Conservation (phyloP, 148 eudicot species). For the Persicaria maculosa region DNA sequence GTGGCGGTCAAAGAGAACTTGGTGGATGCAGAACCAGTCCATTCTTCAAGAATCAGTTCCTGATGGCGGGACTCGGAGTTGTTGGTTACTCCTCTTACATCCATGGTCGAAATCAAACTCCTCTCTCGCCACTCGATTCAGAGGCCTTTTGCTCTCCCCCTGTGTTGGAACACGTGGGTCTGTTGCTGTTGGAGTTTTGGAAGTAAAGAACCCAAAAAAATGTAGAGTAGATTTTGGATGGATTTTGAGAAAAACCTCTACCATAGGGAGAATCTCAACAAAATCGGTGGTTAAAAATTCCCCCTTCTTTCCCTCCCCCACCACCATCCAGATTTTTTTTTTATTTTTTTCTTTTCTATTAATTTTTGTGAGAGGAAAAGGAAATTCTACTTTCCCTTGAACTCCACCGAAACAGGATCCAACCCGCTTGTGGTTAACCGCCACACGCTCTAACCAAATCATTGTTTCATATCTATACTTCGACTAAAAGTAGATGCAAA, state of each 20-base stretch:
- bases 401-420: no score
- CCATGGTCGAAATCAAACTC: background rate
- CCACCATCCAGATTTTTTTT: no score
- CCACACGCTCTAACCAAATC: constrained; percentile 25
- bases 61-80: background rate
- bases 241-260: no score
- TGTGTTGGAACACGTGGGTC: background rate
- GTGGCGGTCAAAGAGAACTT: constrained; percentile 59
- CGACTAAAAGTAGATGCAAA: no score
- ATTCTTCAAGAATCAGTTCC: constrained; percentile 49
- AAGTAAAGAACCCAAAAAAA: background rate
- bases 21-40: constrained; percentile 53
- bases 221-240: no score
- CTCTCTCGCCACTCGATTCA: background rate
- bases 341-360: no score
- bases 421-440: constrained; percentile 27
- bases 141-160: background rate
- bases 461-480: no score
- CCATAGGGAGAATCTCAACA: no score
- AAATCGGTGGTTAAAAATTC: no score
- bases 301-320: no score
- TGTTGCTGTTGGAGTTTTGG: background rate
- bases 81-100: background rate
- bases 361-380: no score
- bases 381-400: no score